These are phyloP conservation scores for Helenozyma rhizophorensis DNA, from an alignment of 805 yeast species.

Conservation along the genomic window DNA sequence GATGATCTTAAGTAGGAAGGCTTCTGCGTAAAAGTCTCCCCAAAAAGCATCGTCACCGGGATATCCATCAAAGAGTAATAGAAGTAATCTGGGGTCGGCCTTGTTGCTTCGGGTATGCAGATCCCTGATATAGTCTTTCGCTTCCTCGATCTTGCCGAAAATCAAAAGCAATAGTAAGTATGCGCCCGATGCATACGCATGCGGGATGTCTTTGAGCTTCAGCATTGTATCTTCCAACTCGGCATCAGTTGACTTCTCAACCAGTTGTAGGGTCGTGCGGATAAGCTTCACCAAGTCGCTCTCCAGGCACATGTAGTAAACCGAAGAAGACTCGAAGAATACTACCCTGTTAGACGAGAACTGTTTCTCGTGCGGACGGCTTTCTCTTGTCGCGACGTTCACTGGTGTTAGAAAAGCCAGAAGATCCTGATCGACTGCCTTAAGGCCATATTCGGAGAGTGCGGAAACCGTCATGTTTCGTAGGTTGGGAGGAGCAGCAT, in stretches of 20 bases:
- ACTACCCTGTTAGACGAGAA: constrained; percentile 3
- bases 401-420: constrained; percentile 6
- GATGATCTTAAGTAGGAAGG: constrained; percentile 1
- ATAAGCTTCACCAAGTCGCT: constrained; percentile 1
- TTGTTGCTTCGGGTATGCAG: neutral
- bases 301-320: constrained; percentile 2
- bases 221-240: neutral
- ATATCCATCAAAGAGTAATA: constrained; percentile 1
- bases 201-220: neutral
- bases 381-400: neutral
- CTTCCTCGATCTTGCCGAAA: constrained; percentile 1
- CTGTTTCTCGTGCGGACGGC: constrained; percentile 2
- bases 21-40: constrained; percentile 2
- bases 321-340: constrained; percentile 2
- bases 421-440: constrained; percentile 5
- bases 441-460: constrained; percentile 1
- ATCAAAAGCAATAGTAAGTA: constrained; percentile 6
- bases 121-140: constrained; percentile 1
- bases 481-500: too few relatives aligned
- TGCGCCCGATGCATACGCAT: too few relatives aligned
- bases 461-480: too few relatives aligned
- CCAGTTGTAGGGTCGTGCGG: neutral
- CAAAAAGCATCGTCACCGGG: constrained; percentile 3
- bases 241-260: neutral
- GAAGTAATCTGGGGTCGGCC: constrained; percentile 11